Percentiles rank a stretch among this genome's conserved stretches.
Conservation (phyloP, 768 basidiomycete genomes). For the Lentinus brumalis region DNA sequence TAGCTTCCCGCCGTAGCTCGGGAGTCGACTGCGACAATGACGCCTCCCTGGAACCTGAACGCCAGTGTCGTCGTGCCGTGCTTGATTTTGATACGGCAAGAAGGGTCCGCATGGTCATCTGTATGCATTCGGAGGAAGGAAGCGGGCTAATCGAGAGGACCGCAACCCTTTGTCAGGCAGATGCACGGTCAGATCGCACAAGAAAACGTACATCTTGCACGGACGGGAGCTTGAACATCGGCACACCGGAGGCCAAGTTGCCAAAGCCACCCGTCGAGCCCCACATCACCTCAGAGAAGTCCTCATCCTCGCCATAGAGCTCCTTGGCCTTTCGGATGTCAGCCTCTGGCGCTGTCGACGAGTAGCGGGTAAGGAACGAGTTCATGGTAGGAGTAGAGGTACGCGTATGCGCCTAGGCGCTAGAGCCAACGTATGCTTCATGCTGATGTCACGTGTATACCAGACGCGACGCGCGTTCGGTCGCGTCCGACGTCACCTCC, state of each 20-base stretch:
- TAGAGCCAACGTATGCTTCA: conserved; percentile 6
- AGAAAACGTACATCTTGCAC: conserved; percentile 68
- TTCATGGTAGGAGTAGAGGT: conserved; percentile 57
- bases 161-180: not conserved
- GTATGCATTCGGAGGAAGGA: conserved; percentile 92
- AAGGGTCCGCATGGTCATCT: conserved; percentile 92
- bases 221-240: conserved; percentile 70
- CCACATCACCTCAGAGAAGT: conserved; percentile 72
- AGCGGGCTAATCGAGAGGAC: conserved; percentile 60
- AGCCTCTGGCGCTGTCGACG: conserved; percentile 52
- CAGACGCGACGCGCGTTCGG: conserved; percentile 17
- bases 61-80: conserved; percentile 99
- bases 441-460: conserved; percentile 10
- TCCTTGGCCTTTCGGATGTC: conserved; percentile 52
- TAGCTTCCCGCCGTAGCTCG: conserved; percentile 97
- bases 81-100: conserved; percentile 95
- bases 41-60: conserved; percentile 94
- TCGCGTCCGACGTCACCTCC: too few species aligned
- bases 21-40: conserved; percentile 99
- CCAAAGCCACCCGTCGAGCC: conserved; percentile 86
- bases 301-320: conserved; percentile 60
- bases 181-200: not conserved
- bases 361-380: conserved; percentile 64
- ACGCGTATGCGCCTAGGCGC: conserved; percentile 20
- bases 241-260: conserved; percentile 67